Evolutionary conservation across 306 rosid species (phyloP).

Genomic region (Canavalia gladiata): DNA sequence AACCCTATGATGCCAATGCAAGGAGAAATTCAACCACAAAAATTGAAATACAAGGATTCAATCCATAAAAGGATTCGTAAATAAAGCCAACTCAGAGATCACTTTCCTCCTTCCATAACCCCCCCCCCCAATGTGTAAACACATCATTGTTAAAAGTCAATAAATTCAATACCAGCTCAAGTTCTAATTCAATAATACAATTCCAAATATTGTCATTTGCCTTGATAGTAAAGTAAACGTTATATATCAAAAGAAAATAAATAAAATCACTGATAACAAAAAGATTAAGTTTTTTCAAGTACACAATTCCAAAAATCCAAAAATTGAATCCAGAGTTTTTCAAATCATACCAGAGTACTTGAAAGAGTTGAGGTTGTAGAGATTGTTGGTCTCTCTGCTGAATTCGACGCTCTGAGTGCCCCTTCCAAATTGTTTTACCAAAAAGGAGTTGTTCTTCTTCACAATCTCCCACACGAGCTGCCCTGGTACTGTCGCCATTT

Average conservation of each 20-base stretch:
- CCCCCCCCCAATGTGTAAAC: neutral
- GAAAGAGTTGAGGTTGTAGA: slow-evolving; percentile 78
- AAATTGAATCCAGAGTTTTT: neutral
- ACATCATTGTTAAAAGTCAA: neutral
- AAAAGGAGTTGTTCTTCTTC: slow-evolving; percentile 84
- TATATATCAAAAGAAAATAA: no score
- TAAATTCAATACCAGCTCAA: neutral
- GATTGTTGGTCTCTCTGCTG: slow-evolving; percentile 91
- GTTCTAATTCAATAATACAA: neutral
- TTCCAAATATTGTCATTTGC: neutral
- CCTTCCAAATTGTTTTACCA: slow-evolving; percentile 87
- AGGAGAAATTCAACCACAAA: neutral
- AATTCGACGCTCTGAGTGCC: slow-evolving; percentile 80
- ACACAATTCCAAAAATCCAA: neutral
- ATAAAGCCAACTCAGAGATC: neutral
- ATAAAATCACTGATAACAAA: neutral
- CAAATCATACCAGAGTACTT: slow-evolving; percentile 75
- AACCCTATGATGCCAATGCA: slow-evolving; percentile 61
- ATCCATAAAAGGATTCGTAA: neutral
- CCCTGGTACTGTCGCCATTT: slow-evolving; percentile 87
- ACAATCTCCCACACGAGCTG: slow-evolving; percentile 98
- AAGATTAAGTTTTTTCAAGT: neutral
- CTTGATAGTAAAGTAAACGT: neutral
- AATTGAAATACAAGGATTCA: neutral
- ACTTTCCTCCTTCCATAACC: neutral